phyloP scores from a whole-genome alignment of 306 rosid genomes.

The Cyamopsis tetragonoloba region DNA sequence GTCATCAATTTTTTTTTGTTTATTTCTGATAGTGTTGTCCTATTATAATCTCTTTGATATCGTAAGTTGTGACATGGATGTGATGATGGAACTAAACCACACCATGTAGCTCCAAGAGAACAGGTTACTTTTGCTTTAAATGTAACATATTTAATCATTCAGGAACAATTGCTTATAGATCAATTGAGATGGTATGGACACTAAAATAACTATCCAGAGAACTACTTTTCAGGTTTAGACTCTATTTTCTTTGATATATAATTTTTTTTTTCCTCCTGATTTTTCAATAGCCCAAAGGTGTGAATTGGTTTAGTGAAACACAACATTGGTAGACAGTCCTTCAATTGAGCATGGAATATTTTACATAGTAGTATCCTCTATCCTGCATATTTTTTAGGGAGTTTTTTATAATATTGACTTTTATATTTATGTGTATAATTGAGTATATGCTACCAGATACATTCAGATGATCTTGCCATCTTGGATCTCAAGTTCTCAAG shows the following conservation, averaged over 20 bases:
- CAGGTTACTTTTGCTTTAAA: background rate
- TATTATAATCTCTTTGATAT: background rate
- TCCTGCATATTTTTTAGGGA: background rate
- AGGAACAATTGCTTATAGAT: slow-evolving; percentile 24
- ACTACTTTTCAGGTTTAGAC: background rate
- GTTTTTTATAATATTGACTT: background rate
- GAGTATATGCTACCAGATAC: background rate
- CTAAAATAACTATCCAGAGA: background rate
- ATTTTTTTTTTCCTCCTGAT: no score
- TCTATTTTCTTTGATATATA: background rate
- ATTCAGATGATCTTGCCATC: background rate
- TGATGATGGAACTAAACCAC: slow-evolving; percentile 7
- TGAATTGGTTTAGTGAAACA: background rate
- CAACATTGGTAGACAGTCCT: background rate
- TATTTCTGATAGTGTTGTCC: background rate
- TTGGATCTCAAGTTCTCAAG: no score
- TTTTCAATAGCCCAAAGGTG: no score
- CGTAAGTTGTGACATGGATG: slow-evolving; percentile 23
- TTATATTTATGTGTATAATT: background rate
- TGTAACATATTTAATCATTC: slow-evolving; percentile 20
- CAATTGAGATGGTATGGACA: background rate
- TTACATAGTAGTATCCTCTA: no score
- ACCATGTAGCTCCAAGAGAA: slow-evolving; percentile 7
- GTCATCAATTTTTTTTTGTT: background rate
- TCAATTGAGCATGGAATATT: background rate